These are phyloP conservation scores for Aspergillus sp. DNA, from an alignment of 2,329 filamentous ascomycete species.

Conservation along the genomic window DNA sequence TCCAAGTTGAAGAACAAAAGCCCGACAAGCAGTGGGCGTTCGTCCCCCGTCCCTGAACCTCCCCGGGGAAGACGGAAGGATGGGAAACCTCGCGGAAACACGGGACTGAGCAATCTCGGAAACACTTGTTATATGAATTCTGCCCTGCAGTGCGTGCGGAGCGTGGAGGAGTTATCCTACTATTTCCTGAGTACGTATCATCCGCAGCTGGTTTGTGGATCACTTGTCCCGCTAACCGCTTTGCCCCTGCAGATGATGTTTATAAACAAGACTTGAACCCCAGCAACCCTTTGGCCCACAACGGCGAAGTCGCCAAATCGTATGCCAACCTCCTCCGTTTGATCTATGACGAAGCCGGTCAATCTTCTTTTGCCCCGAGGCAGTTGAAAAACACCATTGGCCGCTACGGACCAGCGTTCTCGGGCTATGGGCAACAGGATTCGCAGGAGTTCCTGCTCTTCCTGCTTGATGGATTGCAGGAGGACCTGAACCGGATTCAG, in stretches of 20 bases:
- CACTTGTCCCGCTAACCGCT: background rate
- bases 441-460: slow-evolving; percentile 97
- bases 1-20: slow-evolving; percentile 40
- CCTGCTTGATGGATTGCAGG: slow-evolving; percentile 88
- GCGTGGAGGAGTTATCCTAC: slow-evolving; percentile 86
- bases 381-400: slow-evolving; percentile 83
- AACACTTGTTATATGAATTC: slow-evolving; percentile 99
- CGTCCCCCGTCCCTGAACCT: slow-evolving; percentile 66
- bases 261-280: slow-evolving; percentile 81
- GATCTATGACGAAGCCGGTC: slow-evolving; percentile 70
- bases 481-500: slow-evolving; percentile 88
- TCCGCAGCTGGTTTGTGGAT: background rate
- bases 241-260: slow-evolving; percentile 50
- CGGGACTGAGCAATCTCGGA: slow-evolving; percentile 84
- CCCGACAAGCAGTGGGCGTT: slow-evolving; percentile 58
- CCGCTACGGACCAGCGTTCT: slow-evolving; percentile 78
- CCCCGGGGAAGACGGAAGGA: slow-evolving; percentile 69
- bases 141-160: slow-evolving; percentile 88
- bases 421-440: slow-evolving; percentile 93
- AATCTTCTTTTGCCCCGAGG: slow-evolving; percentile 71
- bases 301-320: slow-evolving; percentile 79
- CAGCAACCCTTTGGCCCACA: slow-evolving; percentile 80
- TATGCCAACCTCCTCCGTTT: slow-evolving; percentile 75
- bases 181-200: slow-evolving; percentile 68
- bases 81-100: slow-evolving; percentile 70